Evolutionary conservation across 23 red algal species (phyloP).

Genomic region (Gracilaria gracilis): DNA sequence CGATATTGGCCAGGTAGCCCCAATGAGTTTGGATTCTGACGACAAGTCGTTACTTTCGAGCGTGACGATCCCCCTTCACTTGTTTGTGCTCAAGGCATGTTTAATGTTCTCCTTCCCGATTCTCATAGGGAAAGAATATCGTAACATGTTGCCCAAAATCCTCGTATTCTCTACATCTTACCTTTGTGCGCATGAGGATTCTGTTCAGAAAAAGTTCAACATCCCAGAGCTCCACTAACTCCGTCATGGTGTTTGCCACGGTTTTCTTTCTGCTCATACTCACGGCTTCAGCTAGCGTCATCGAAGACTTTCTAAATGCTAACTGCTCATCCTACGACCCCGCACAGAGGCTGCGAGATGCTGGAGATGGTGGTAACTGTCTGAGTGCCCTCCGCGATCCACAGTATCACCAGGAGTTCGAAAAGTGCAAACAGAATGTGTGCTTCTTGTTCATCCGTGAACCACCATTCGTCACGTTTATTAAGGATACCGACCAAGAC

Average conservation of each 20-base stretch:
- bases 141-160: too few species aligned
- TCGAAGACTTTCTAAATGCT: background rate
- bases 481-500: background rate
- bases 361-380: background rate
- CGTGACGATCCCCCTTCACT: too few species aligned
- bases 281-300: background rate
- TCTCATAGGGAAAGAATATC: too few species aligned
- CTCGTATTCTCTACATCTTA: background rate
- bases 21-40: too few species aligned
- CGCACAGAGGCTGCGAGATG: background rate
- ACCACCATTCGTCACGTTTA: background rate
- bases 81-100: background rate
- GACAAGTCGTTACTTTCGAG: too few species aligned
- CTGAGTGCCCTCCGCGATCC: background rate
- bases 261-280: background rate
- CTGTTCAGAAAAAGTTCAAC: background rate
- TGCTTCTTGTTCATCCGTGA: background rate
- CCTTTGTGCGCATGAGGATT: background rate
- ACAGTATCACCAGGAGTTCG: background rate
- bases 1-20: too few species aligned
- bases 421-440: background rate
- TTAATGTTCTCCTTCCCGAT: too few species aligned
- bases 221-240: background rate
- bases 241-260: background rate
- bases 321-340: constrained; percentile 14